Conservation (phyloP, 1,284 basidiomycete species). For the Ceratobasidium sp. region DNA sequence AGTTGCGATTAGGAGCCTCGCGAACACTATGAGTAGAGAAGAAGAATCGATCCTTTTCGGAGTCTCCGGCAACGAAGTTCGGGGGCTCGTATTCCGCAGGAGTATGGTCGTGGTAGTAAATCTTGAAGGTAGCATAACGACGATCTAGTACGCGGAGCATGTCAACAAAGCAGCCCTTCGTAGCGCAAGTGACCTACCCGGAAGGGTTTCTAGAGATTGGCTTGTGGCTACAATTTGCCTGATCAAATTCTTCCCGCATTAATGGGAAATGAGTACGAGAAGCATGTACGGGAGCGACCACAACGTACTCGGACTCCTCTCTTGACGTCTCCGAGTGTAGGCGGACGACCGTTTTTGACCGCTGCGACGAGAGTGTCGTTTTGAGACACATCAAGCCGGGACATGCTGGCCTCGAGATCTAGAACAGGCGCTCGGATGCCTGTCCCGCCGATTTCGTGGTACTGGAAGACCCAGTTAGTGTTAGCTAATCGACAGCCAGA, state of each 20-base stretch:
- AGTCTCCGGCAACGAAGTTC: slow-evolving; percentile 43
- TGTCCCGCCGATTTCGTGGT: slow-evolving; percentile 40
- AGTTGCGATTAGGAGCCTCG: slow-evolving; percentile 42
- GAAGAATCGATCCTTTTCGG: slow-evolving; percentile 43
- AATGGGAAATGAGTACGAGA: not conserved
- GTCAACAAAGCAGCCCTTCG: not conserved
- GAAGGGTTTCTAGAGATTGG: slow-evolving; percentile 48
- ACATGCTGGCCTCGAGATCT: slow-evolving; percentile 30
- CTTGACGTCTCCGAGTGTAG: slow-evolving; percentile 44
- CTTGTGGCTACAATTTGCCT: slow-evolving; percentile 48
- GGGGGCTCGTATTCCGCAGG: slow-evolving; percentile 49
- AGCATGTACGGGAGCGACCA: not conserved
- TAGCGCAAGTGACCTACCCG: slow-evolving; percentile 42
- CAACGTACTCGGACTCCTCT: slow-evolving; percentile 39
- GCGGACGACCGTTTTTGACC: slow-evolving; percentile 9
- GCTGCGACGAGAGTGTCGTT: slow-evolving; percentile 9
- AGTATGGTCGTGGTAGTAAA: slow-evolving; percentile 50
- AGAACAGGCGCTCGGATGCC: slow-evolving; percentile 36
- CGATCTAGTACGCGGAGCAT: slow-evolving; percentile 14
- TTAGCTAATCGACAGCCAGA: not conserved
- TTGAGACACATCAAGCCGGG: not conserved
- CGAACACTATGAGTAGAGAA: slow-evolving; percentile 45
- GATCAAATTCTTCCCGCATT: slow-evolving; percentile 24
- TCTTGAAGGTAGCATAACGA: slow-evolving; percentile 50
- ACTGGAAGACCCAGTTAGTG: slow-evolving; percentile 16